Conservation (phyloP, 148 eudicot genomes). For the Rheum nobile region DNA sequence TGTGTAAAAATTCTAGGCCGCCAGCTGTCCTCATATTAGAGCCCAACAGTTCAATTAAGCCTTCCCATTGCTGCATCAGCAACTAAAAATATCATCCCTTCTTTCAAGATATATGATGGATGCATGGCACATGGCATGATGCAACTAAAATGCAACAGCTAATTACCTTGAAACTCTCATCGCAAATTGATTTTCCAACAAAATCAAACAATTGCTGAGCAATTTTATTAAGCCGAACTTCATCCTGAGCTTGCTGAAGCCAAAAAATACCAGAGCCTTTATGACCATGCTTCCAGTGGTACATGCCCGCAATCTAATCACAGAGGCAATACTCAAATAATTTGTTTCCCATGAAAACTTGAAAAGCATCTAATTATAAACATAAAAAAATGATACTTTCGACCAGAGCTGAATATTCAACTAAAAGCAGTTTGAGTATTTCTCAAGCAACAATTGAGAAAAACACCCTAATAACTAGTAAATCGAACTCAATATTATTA, state of each 20-base stretch:
- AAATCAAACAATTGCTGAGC: constrained; percentile 82
- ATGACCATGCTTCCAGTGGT: constrained; percentile 97
- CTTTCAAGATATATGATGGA: not conserved
- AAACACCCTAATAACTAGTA: not conserved
- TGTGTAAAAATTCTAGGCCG: constrained; percentile 85
- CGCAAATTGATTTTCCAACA: constrained; percentile 87
- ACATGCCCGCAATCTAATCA: constrained; percentile 76
- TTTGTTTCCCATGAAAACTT: not conserved
- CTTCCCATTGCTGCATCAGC: constrained; percentile 88
- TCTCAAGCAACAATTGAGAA: not conserved
- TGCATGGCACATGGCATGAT: not conserved
- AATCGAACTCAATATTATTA: not conserved
- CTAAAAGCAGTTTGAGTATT: not conserved
- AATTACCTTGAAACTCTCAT: constrained; percentile 80
- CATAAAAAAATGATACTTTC: not conserved
- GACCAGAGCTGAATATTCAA: not conserved
- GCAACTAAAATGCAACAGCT: not conserved
- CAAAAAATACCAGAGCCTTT: constrained; percentile 91
- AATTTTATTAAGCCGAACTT: constrained; percentile 71
- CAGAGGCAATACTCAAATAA: not conserved
- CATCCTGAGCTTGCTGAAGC: constrained; percentile 99
- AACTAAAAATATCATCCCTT: not conserved
- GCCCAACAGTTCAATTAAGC: constrained; percentile 74
- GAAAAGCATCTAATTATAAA: not conserved
- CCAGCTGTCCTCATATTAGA: constrained; percentile 81